Base-by-base conservation (phyloP, 108 stramenopile species). In the Cyclotella sp. region DNA sequence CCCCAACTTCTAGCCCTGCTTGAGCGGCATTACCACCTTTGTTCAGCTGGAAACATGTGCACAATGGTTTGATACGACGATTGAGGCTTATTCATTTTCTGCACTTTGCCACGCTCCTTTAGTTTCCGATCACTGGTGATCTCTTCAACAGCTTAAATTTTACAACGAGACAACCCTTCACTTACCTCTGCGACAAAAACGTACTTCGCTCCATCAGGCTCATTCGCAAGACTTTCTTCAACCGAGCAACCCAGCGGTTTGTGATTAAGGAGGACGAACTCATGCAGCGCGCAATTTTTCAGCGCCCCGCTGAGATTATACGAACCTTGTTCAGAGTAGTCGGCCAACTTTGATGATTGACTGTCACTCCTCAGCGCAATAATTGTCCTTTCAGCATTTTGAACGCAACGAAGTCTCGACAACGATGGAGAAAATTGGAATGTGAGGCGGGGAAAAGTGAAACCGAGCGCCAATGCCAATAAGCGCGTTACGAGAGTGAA, bases 101-200 rank as follows among this genome's bases (percentile, higher is more conserved):
- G 34, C 6, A 34, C 34, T 5, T 34, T 6, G 6, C 34, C 6
- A 34, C 34, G 2, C 6, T 2, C 34, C 34, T 34, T 34, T 34
- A 2, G 2, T 34, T 34, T 34, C 4, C 34, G 4, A 34, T 34
- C 34, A 5, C 34, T 34, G 34, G 6, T 34, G 4, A 34, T 34
- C 6, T 2, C 34, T 34, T 34, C 34, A 34, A 34, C 68, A 34
- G 6, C 6, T 5, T 34, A 2, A 34, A 34, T 34, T 34, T 6
- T 34, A 34, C 34, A 34, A 34, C 34, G 6, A 5, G 34, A 6
- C 6, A 2, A 34, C 34, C 34, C 34, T 34, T 2, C 34, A 34
- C 34, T 34, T 6, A 34, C 34, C 34, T 34, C 4, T 2, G 34
- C 78, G 21, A 94, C 84, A 77, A 94, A 94, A 41, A 94, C 91